Conservation (phyloP, 208 protist genomes). For the Crithidia expoeki region DNA sequence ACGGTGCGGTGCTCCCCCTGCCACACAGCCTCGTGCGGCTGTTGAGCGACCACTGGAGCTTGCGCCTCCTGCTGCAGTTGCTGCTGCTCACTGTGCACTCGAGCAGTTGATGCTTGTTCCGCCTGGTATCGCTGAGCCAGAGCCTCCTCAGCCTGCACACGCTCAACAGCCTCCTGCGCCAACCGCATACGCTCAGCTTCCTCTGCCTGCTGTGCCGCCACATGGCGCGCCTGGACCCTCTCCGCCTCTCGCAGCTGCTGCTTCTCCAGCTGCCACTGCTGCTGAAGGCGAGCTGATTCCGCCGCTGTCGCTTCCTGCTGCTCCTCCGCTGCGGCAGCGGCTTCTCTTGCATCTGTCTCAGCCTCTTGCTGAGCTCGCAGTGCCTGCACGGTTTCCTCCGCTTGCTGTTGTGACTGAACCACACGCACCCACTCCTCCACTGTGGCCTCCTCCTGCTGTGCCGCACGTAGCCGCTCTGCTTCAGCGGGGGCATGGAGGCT, state of each 20-base stretch:
- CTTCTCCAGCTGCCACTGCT: neutral
- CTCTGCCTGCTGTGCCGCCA: neutral
- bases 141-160: neutral
- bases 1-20: slow-evolving; percentile 1
- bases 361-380: slow-evolving; percentile 4
- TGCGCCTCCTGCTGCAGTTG: slow-evolving; percentile 1
- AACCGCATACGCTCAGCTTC: neutral
- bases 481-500: too few relatives aligned
- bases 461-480: neutral
- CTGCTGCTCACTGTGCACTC: neutral
- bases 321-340: neutral
- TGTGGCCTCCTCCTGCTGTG: neutral
- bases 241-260: neutral
- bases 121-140: slow-evolving; percentile 1
- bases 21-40: neutral
- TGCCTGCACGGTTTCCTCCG: neutral
- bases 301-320: neutral
- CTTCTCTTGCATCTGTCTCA: neutral
- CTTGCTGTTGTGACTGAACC: neutral
- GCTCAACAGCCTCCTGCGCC: neutral
- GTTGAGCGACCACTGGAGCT: neutral
- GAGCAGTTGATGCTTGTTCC: slow-evolving; percentile 1
- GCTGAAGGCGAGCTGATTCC: neutral
- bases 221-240: neutral
- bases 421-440: too few relatives aligned